These are phyloP conservation scores for Poterioochromonas sp. DNA, from an alignment of 352 stramenopile genomes.

Conservation along the genomic window DNA sequence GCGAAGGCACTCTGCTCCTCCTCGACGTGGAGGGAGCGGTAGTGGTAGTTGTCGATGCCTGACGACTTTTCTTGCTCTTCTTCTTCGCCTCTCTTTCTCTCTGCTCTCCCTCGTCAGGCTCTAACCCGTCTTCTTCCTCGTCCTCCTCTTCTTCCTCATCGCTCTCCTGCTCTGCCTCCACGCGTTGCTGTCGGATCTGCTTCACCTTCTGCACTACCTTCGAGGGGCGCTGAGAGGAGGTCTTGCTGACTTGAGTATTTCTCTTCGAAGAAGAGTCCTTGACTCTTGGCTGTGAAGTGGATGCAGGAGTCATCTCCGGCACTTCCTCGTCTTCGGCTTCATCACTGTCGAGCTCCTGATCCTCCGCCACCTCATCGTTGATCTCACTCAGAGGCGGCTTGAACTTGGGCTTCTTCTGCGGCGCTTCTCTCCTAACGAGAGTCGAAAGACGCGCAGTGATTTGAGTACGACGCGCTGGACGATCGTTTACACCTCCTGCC, in stretches of 20 bases:
- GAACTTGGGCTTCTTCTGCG: slow-evolving; percentile 8
- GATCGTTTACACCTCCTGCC: not conserved
- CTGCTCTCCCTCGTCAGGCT: slow-evolving; percentile 5
- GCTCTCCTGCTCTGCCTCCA: slow-evolving; percentile 5
- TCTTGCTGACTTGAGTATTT: slow-evolving; percentile 14
- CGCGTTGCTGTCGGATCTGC: slow-evolving; percentile 2
- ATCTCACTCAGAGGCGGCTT: slow-evolving; percentile 8
- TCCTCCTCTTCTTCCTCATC: slow-evolving; percentile 10
- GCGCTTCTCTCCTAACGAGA: slow-evolving; percentile 8
- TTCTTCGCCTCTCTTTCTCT: slow-evolving; percentile 8
- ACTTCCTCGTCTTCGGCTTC: slow-evolving; percentile 5
- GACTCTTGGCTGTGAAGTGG: slow-evolving; percentile 3
- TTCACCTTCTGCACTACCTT: slow-evolving; percentile 11
- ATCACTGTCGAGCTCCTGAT: slow-evolving; percentile 10
- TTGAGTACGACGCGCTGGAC: slow-evolving; percentile 7
- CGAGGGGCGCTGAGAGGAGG: slow-evolving; percentile 2
- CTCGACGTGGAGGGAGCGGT: too few species aligned
- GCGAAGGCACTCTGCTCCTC: too few species aligned
- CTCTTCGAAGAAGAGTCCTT: slow-evolving; percentile 11
- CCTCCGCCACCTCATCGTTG: slow-evolving; percentile 5
- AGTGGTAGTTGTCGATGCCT: slow-evolving; percentile 10
- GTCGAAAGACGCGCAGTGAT: slow-evolving; percentile 3
- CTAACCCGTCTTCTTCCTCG: slow-evolving; percentile 8
- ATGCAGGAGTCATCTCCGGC: slow-evolving; percentile 3
- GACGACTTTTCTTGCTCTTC: slow-evolving; percentile 11